Evolutionary conservation across 305 asterid species (phyloP).

Genomic region (Rubia tinctorum): DNA sequence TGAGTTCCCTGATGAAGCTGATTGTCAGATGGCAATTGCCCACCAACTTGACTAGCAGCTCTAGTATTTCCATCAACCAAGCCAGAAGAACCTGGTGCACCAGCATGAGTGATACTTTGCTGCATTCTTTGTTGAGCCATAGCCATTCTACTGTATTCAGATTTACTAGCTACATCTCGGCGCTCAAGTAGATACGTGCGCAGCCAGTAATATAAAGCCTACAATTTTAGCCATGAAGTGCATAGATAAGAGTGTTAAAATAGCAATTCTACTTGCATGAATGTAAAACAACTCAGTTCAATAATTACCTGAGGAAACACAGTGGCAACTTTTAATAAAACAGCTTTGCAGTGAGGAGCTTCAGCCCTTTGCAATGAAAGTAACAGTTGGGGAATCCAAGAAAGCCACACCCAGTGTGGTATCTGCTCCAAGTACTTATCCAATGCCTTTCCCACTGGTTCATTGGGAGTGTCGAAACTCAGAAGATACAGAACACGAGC

Average conservation of each 20-base stretch:
- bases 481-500: constrained; percentile 98
- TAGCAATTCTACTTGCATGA: constrained; percentile 1
- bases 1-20: constrained; percentile 81
- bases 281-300: constrained; percentile 1
- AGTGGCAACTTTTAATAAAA: constrained; percentile 84
- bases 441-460: constrained; percentile 93
- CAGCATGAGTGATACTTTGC: constrained; percentile 67
- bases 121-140: constrained; percentile 99
- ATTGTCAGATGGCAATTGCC: constrained; percentile 63
- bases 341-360: constrained; percentile 97
- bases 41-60: constrained; percentile 64
- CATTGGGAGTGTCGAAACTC: constrained; percentile 94
- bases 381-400: constrained; percentile 98
- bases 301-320: constrained; percentile 89
- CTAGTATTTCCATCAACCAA: constrained; percentile 78
- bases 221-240: constrained; percentile 21
- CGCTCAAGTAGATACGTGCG: constrained; percentile 98
- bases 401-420: constrained; percentile 99
- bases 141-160: constrained; percentile 95
- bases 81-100: constrained; percentile 50
- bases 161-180: constrained; percentile 96
- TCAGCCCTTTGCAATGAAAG: constrained; percentile 93
- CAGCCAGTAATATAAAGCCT: constrained; percentile 99
- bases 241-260: constrained; percentile 12
- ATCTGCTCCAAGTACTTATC: constrained; percentile 91